Evolutionary conservation across 176 grass and related monocot genomes (phyloP).

Genomic region (Rhynchospora tenuis): DNA sequence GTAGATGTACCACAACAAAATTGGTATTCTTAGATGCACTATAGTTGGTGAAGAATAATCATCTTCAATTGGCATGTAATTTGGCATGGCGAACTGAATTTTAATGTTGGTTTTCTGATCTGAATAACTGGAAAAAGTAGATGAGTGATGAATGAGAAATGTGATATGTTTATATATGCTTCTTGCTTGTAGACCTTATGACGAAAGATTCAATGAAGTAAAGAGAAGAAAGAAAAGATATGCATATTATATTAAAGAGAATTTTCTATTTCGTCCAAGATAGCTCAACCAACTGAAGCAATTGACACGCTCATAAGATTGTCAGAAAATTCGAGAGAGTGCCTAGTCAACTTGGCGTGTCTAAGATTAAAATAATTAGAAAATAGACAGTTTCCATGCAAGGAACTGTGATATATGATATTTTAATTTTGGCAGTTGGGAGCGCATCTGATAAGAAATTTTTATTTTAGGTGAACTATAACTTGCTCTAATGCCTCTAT

Average conservation of each 20-base stretch:
- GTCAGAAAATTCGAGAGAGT: neutral
- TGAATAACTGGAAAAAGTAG: neutral
- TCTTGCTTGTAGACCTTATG: neutral
- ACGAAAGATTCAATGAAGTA: neutral
- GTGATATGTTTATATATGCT: neutral
- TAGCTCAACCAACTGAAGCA: neutral
- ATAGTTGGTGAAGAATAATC: neutral
- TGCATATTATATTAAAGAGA: neutral
- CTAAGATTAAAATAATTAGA: neutral
- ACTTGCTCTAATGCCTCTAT: neutral
- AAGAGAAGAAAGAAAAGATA: neutral
- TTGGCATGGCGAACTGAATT: neutral
- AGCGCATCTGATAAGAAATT: neutral
- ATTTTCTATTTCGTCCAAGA: neutral
- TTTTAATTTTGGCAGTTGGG: neutral
- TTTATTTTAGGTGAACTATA: neutral
- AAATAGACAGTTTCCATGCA: neutral
- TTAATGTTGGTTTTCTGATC: neutral
- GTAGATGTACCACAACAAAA: conserved; percentile 20
- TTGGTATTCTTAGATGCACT: conserved; percentile 15
- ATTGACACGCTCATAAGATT: neutral
- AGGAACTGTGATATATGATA: neutral
- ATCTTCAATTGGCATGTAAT: conserved; percentile 5
- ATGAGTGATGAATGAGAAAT: neutral
- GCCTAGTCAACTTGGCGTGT: conserved; percentile 5